These are phyloP conservation scores for Tympanopsis confertula DNA, from an alignment of 2,329 filamentous ascomycete genomes.

Conservation along the genomic window DNA sequence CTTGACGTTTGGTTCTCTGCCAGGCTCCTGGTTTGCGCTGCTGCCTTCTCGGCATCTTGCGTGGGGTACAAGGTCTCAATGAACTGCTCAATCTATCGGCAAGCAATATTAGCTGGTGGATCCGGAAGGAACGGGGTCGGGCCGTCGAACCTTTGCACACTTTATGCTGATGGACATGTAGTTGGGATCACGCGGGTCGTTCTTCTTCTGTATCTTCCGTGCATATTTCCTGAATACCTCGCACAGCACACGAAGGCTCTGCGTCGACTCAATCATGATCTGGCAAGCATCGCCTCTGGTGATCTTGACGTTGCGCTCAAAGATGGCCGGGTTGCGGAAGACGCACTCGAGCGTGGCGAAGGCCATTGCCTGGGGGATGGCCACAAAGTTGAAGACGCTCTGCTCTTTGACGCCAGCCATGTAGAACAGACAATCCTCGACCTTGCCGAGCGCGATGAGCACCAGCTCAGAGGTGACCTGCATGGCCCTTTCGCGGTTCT, in stretches of 20 bases:
- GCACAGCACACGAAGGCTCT: conserved; percentile 73
- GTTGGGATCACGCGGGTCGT: conserved; percentile 83
- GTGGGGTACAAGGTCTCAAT: conserved; percentile 87
- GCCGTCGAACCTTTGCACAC: conserved; percentile 59
- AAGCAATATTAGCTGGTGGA: conserved; percentile 7
- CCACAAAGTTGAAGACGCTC: conserved; percentile 97
- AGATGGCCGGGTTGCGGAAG: conserved; percentile 82
- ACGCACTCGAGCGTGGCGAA: conserved; percentile 87
- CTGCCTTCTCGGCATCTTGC: conserved; percentile 54
- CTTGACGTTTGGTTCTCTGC: conserved; percentile 31
- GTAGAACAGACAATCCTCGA: conserved; percentile 93
- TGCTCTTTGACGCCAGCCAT: conserved; percentile 90
- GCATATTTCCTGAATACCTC: conserved; percentile 70
- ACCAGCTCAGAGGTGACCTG: conserved; percentile 91
- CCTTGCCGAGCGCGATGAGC: conserved; percentile 73
- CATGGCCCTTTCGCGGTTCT: conserved; percentile 66
- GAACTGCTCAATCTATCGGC: conserved; percentile 72
- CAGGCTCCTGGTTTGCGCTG: conserved; percentile 32
- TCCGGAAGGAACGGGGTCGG: not conserved
- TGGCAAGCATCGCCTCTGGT: conserved; percentile 87
- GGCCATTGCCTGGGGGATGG: conserved; percentile 93
- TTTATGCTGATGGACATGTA: conserved; percentile 84
- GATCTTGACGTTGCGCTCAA: conserved; percentile 86
- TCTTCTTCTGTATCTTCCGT: conserved; percentile 80
- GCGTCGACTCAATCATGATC: conserved; percentile 84